Conservation (phyloP, 2,329 filamentous ascomycete genomes). For the Xylaria sp. region DNA sequence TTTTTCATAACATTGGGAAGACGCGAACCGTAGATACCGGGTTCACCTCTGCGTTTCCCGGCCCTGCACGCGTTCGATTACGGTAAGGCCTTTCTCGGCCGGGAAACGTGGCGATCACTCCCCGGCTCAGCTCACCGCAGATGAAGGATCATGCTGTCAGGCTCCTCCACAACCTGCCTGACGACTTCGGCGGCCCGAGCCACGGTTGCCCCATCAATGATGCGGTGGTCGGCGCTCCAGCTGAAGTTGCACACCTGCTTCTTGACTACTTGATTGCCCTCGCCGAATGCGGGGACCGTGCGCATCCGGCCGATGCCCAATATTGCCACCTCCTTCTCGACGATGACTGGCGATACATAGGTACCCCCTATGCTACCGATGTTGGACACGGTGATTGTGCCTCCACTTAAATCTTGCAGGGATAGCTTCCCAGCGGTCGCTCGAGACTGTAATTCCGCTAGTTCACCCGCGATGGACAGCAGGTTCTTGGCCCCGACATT, state of each 20-base stretch:
- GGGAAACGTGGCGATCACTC: not conserved
- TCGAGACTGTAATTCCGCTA: constrained; percentile 76
- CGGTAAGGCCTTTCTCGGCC: constrained; percentile 16
- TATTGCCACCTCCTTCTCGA: constrained; percentile 90
- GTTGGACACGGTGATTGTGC: constrained; percentile 95
- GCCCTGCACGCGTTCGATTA: constrained; percentile 30
- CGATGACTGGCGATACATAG: constrained; percentile 90
- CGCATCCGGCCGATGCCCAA: constrained; percentile 86
- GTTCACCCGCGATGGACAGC: constrained; percentile 78
- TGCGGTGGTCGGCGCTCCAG: constrained; percentile 95
- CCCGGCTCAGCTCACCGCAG: constrained; percentile 65
- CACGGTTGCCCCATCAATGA: constrained; percentile 95
- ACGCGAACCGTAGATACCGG: constrained; percentile 15
- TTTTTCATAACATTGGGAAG: constrained; percentile 25
- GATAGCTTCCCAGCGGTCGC: constrained; percentile 80
- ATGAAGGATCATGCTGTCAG: constrained; percentile 86
- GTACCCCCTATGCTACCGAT: constrained; percentile 95
- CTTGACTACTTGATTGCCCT: constrained; percentile 69
- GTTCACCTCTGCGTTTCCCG: constrained; percentile 25
- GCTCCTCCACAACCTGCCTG: constrained; percentile 80
- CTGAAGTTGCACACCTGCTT: constrained; percentile 90
- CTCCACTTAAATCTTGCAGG: constrained; percentile 79
- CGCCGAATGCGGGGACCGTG: constrained; percentile 81
- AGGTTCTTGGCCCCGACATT: constrained; percentile 83
- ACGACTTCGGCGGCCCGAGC: constrained; percentile 89